Percentiles rank a stretch among this genome's conserved stretches.
Evolutionary conservation across 2,329 filamentous ascomycete genomes (phyloP).

Genomic region (Escovopsis sp.): DNA sequence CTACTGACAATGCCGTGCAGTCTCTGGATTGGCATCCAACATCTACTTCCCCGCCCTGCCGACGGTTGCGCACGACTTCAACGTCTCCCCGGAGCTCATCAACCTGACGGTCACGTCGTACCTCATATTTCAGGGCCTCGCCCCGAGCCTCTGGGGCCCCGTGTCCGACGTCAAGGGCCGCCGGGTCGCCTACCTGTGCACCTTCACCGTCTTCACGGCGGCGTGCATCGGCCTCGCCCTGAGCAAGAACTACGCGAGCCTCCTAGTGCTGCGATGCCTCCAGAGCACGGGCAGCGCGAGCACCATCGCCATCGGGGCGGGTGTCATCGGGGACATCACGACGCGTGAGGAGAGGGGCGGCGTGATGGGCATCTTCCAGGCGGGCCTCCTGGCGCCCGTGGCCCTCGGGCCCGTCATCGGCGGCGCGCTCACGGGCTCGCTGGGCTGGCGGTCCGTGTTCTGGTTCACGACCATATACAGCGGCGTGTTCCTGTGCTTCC

Average conservation of each 20-base stretch:
- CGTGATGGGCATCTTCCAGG: constrained; percentile 39
- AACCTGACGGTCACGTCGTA: constrained; percentile 40
- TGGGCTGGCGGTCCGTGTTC: constrained; percentile 47
- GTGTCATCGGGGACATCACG: constrained; percentile 48
- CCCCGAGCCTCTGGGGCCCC: constrained; percentile 40
- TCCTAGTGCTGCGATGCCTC: constrained; percentile 39
- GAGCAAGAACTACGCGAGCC: constrained; percentile 30
- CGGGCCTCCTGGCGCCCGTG: constrained; percentile 33
- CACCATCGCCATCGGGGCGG: constrained; percentile 43
- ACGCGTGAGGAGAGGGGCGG: constrained; percentile 47
- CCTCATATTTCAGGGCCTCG: constrained; percentile 45
- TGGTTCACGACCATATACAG: constrained; percentile 42
- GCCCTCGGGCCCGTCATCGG: constrained; percentile 42
- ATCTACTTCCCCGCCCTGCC: constrained; percentile 43
- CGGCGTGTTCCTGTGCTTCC: constrained; percentile 24
- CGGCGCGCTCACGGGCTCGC: constrained; percentile 38
- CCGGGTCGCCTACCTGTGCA: constrained; percentile 37
- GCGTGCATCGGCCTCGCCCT: constrained; percentile 40
- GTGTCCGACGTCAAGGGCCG: constrained; percentile 40
- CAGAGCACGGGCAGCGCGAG: constrained; percentile 44
- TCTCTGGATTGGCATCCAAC: constrained; percentile 29
- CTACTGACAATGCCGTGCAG: constrained; percentile 8
- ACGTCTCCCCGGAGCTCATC: constrained; percentile 26
- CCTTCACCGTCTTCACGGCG: constrained; percentile 36
- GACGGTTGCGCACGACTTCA: constrained; percentile 30